Evolutionary conservation across 1,284 basidiomycete genomes (phyloP), one percentile per base, ranked within the genome.

Genomic region (Apiotrichum akiyoshidainum): DNA sequence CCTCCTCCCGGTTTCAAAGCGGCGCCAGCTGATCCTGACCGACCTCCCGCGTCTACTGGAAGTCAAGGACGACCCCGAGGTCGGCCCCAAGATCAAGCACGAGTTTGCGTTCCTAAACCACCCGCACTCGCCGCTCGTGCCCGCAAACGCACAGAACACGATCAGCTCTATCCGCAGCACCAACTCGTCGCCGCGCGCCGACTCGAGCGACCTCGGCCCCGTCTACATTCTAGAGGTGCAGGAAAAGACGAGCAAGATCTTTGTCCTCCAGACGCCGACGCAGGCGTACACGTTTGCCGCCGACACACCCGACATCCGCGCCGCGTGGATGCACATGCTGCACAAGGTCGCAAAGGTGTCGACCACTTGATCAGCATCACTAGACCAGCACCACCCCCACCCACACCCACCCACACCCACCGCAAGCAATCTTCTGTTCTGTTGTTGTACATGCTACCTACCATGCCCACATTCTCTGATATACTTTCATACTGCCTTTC

Each of bases 1-100:
- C 70, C 58, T 78, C 60, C 54, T 80, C 68, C 65, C 69, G 13
- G 63, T 69, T 10, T 57, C 69, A 14, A 79, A 80, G 41, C 75
- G 80, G 5, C 77, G 76, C 12, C 70, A 79, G 46, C 71, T 83
- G 44, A 73, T 83, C 34, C 67, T 83, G 2, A 83, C 82, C 17
- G 80, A 81, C 63, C 78, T 81, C 52, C 81, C 81, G 5, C 72
- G 82, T 8, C 68, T 83, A n/a, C 69, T 83, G 11, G 80, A 79
- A 55, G 78, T 82, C 67, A 82, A 81, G 63, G 81, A 82, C 51
- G 73, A 74, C 34, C 50, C 59, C 13, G 55, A 68, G 5, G 39
- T 44, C 9, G 58, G 52, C 7, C 54, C 59, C 3, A 52, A 46
- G 50, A 47, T 63, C 56, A 67, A 67, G 57, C 55, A 48, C 49